Percentiles rank a stretch among this genome's conserved stretches.
Conservation (phyloP, 73 alveolate species). For the Paramecium octaurelia region DNA sequence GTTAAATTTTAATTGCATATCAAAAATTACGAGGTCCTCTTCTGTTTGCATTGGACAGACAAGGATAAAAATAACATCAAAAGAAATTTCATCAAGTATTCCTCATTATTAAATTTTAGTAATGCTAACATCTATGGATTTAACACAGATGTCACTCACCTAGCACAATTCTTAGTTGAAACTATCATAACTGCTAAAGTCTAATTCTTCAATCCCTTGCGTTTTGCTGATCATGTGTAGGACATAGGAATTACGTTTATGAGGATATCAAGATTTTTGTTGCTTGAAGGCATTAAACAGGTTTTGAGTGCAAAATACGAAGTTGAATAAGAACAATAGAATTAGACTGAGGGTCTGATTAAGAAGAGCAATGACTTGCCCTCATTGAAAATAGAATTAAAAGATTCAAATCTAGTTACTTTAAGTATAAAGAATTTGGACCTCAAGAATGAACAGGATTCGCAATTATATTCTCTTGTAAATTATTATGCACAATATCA, state of each 20-base stretch:
- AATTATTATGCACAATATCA: neutral
- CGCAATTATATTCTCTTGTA: neutral
- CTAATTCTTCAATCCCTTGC: slow-evolving; percentile 23
- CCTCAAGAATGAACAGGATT: neutral
- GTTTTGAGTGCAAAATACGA: neutral
- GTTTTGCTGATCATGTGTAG: slow-evolving; percentile 30
- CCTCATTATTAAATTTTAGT: neutral
- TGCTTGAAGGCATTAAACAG: slow-evolving; percentile 13
- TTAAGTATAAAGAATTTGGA: slow-evolving; percentile 19
- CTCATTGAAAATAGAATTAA: neutral
- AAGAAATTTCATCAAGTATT: slow-evolving; percentile 28
- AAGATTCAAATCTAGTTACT: neutral
- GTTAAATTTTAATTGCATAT: slow-evolving; percentile 7
- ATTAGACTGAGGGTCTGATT: neutral
- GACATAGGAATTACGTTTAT: slow-evolving; percentile 32
- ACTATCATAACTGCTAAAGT: slow-evolving; percentile 50
- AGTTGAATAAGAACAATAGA: slow-evolving; percentile 2
- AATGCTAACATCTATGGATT: slow-evolving; percentile 44
- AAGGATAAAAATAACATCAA: slow-evolving; percentile 33
- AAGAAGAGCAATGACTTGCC: neutral
- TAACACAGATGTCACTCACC: slow-evolving; percentile 29
- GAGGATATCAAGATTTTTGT: slow-evolving; percentile 27
- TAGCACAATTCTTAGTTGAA: slow-evolving; percentile 25
- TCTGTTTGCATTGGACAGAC: slow-evolving; percentile 48
- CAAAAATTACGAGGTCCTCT: slow-evolving; percentile 21